A percentile compares a stretch with the other conserved stretches of the same genome.
Conservation (phyloP, 2,329 filamentous ascomycete species). For the Hysterium pulicare region DNA sequence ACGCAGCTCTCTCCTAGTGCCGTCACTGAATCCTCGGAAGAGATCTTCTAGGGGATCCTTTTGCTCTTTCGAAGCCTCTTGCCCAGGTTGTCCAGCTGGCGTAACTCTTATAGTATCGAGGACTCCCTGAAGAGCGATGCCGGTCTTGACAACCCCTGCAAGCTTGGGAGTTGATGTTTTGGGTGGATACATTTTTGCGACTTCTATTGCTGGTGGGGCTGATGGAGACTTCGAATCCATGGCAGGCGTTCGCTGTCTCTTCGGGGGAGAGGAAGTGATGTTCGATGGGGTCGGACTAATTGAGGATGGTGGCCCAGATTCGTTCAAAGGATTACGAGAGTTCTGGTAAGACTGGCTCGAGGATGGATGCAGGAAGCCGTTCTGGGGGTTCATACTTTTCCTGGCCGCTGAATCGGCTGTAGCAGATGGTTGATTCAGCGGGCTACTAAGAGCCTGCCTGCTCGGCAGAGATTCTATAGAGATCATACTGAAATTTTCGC, state of each 20-base stretch:
- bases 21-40: slow-evolving; percentile 39
- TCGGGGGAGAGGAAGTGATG: slow-evolving; percentile 13
- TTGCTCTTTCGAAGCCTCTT: slow-evolving; percentile 16
- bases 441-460: slow-evolving; percentile 24
- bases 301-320: slow-evolving; percentile 4
- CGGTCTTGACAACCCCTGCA: slow-evolving; percentile 35
- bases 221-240: slow-evolving; percentile 25
- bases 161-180: slow-evolving; percentile 30
- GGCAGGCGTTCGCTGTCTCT: slow-evolving; percentile 26
- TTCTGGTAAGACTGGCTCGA: neutral
- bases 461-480: slow-evolving; percentile 46
- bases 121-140: slow-evolving; percentile 36
- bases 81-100: slow-evolving; percentile 18
- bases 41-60: slow-evolving; percentile 31
- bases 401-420: slow-evolving; percentile 5
- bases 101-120: slow-evolving; percentile 29
- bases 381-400: slow-evolving; percentile 8
- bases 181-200: slow-evolving; percentile 12
- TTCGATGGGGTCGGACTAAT: slow-evolving; percentile 3
- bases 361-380: slow-evolving; percentile 6
- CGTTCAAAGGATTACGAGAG: neutral
- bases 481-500: slow-evolving; percentile 52
- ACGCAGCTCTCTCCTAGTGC: slow-evolving; percentile 36
- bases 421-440: slow-evolving; percentile 15
- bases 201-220: slow-evolving; percentile 27